Conservation (phyloP, 495 filamentous ascomycete genomes). For the Tuber aestivum region DNA sequence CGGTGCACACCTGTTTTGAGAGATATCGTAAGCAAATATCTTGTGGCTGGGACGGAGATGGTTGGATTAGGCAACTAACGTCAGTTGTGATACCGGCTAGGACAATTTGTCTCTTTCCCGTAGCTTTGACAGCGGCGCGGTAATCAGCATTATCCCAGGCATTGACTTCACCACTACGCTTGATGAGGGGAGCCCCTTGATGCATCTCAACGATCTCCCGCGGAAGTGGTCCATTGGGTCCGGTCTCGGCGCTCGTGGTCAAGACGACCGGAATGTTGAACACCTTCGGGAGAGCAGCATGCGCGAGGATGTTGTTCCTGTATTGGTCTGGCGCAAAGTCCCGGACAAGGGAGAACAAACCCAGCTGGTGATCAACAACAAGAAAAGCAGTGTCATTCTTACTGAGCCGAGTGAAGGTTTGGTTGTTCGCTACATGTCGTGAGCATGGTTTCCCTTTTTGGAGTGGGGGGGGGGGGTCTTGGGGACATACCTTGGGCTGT, state of each 20-base stretch:
- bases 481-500: slow-evolving; percentile 15
- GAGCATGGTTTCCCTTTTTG: neutral
- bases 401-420: slow-evolving; percentile 48
- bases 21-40: neutral
- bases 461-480: neutral
- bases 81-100: slow-evolving; percentile 70
- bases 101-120: slow-evolving; percentile 65
- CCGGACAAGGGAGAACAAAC: slow-evolving; percentile 59
- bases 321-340: slow-evolving; percentile 60
- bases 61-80: slow-evolving; percentile 50
- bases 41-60: neutral
- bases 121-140: slow-evolving; percentile 58
- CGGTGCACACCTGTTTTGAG: slow-evolving; percentile 49
- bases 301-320: slow-evolving; percentile 62
- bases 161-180: slow-evolving; percentile 67
- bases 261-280: slow-evolving; percentile 66
- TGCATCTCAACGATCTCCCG: slow-evolving; percentile 65
- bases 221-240: slow-evolving; percentile 64
- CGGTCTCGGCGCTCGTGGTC: slow-evolving; percentile 60
- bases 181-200: slow-evolving; percentile 60
- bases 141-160: slow-evolving; percentile 76
- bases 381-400: slow-evolving; percentile 59
- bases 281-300: slow-evolving; percentile 59
- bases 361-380: slow-evolving; percentile 67
- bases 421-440: slow-evolving; percentile 17